These are phyloP conservation scores for Daedaleopsis sinensis DNA, from an alignment of 768 basidiomycete genomes.

Conservation along the genomic window DNA sequence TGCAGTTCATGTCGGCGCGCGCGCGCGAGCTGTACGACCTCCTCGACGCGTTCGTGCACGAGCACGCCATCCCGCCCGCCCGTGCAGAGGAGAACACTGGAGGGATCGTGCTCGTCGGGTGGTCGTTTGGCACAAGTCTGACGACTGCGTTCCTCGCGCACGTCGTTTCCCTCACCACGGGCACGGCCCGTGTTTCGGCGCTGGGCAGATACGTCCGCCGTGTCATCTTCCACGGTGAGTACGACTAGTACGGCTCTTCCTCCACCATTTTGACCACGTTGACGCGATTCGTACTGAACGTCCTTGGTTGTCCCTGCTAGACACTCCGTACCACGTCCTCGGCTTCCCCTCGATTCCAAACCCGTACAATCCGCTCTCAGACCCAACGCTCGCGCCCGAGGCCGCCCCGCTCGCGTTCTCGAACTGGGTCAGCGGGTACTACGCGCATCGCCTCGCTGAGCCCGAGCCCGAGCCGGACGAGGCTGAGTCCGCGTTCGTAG, in stretches of 20 bases:
- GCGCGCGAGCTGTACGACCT: neutral
- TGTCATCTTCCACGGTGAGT: constrained; percentile 12
- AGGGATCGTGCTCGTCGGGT: constrained; percentile 8
- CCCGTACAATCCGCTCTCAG: constrained; percentile 11
- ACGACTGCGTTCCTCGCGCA: constrained; percentile 9
- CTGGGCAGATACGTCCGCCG: constrained; percentile 5
- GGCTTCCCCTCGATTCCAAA: neutral
- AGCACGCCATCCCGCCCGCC: neutral
- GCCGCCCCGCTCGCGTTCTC: neutral
- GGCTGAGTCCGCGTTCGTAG: neutral
- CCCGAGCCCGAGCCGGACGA: neutral
- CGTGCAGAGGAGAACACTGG: neutral
- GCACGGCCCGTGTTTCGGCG: neutral
- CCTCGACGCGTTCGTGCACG: neutral
- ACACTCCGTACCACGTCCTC: neutral
- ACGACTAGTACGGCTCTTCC: too few species aligned
- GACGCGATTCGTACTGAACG: too few species aligned
- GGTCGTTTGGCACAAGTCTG: constrained; percentile 9
- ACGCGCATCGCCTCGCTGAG: neutral
- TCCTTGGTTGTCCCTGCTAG: too few species aligned
- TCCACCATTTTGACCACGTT: too few species aligned
- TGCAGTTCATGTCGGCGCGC: neutral
- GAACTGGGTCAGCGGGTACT: constrained; percentile 16
- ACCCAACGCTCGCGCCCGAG: constrained; percentile 1
- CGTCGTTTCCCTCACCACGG: neutral